Base-by-base conservation (phyloP, 768 basidiomycete species). In the Lactarius deliciosus region DNA sequence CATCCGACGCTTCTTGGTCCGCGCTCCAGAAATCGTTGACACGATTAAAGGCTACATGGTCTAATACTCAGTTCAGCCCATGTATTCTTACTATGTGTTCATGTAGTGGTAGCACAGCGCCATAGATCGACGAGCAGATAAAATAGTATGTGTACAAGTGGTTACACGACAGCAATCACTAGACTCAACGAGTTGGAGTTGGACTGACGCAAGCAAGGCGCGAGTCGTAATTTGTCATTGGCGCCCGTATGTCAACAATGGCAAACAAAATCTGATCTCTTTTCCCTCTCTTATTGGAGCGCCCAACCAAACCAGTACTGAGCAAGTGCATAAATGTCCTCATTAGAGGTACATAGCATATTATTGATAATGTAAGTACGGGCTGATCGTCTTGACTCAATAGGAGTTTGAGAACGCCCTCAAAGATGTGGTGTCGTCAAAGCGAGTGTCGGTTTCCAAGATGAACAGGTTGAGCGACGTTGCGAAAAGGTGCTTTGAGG, bases 401-500 rank as follows among this genome's bases (percentile, higher is more conserved):
- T 74, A 97, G 94, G 84, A 86, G 64, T 96, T 97, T 72, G 91
- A 96, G 77, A 76, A 82, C 34, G 80, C 88, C 50, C 78, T 98
- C 67, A 92, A 91, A 76, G 88, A 94, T 72, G 85, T 94, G 50
- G 90, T 97, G 56, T 80, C 82, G 63, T 87, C 88, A 65, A 94
- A 93, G 76, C 86, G 92, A 65, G 79, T 98, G 64, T 96, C 94
- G 18, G 88, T 87, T 36, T 91, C 94, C 22, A 93, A 92, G 80
- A 91, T 99, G 83, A 81, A 79, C 57, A 83, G 78, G 72, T 75
- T 98, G 71, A 92, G 88, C 2, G 88, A 91, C 65, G 81, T 90
- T 60, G 88, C 93, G 2, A 77, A 94, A 79, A 87, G 86, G 75
- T 85, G 84, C 55, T 86, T 96, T 79, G 81, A 88, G 79, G 95